These are phyloP conservation scores for Barnettozyma populi DNA, from an alignment of 805 yeast species.

Conservation along the genomic window DNA sequence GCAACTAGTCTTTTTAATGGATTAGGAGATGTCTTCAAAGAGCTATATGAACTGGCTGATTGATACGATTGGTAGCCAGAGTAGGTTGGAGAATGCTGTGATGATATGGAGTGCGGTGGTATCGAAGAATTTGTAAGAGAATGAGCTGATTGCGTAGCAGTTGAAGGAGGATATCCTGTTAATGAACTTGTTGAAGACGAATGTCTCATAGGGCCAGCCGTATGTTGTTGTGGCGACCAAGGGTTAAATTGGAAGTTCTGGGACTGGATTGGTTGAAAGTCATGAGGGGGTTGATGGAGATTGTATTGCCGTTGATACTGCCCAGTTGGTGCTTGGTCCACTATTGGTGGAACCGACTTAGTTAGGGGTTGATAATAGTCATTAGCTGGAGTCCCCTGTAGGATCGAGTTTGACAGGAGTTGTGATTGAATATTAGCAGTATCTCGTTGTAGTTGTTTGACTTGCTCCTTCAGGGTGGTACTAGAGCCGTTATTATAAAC, in stretches of 20 bases:
- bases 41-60: background rate
- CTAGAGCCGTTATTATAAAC: background rate
- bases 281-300: background rate
- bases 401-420: background rate
- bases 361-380: background rate
- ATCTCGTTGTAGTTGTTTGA: conserved; percentile 19
- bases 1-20: conserved; percentile 9
- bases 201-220: background rate
- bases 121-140: background rate
- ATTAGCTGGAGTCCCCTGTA: background rate
- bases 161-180: background rate
- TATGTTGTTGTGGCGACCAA: background rate
- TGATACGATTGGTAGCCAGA: background rate
- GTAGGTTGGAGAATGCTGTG: background rate
- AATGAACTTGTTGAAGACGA: background rate
- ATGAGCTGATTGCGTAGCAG: background rate
- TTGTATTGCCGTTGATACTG: background rate
- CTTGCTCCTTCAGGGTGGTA: conserved; percentile 16
- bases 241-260: background rate
- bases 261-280: background rate
- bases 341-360: background rate
- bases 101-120: background rate
- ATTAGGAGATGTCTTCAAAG: background rate
- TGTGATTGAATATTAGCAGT: conserved; percentile 22
- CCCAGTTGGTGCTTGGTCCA: background rate